Conservation (phyloP, 2,329 filamentous ascomycete genomes). For the Aspergillus luchuensis region DNA sequence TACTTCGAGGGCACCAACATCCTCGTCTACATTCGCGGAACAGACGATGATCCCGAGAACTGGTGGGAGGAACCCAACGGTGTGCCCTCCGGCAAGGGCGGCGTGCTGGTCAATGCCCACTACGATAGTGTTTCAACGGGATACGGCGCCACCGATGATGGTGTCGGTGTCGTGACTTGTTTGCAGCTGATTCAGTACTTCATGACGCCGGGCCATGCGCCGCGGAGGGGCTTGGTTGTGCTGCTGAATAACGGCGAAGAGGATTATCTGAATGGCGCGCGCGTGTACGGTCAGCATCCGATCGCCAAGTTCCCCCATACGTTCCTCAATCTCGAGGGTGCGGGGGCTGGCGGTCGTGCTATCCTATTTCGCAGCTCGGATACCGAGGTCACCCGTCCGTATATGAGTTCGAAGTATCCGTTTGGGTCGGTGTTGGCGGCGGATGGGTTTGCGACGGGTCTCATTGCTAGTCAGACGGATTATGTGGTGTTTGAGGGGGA, state of each 20-base stretch:
- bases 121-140: constrained; percentile 93
- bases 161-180: constrained; percentile 82
- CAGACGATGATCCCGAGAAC: constrained; percentile 68
- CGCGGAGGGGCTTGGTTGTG: constrained; percentile 76
- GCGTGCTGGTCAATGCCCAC: constrained; percentile 91
- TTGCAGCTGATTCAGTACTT: constrained; percentile 88
- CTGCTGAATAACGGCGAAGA: constrained; percentile 96
- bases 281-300: constrained; percentile 80
- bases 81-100: constrained; percentile 60
- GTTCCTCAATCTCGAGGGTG: constrained; percentile 93
- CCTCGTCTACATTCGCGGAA: constrained; percentile 85
- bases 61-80: constrained; percentile 68
- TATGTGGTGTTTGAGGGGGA: constrained; percentile 78
- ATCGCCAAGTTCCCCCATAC: constrained; percentile 78
- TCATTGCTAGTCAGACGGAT: constrained; percentile 85
- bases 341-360: constrained; percentile 85
- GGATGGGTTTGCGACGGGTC: constrained; percentile 78
- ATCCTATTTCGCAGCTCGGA: constrained; percentile 87
- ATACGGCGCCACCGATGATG: constrained; percentile 91
- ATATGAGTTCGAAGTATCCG: constrained; percentile 70
- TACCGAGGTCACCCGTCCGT: constrained; percentile 78
- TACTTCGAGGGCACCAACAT: constrained; percentile 95
- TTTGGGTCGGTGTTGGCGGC: constrained; percentile 80
- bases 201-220: constrained; percentile 68
- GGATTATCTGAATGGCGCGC: constrained; percentile 84